These are phyloP conservation scores for Bothriochloa decipiens DNA, from an alignment of 176 grass and related monocot species.

Conservation along the genomic window DNA sequence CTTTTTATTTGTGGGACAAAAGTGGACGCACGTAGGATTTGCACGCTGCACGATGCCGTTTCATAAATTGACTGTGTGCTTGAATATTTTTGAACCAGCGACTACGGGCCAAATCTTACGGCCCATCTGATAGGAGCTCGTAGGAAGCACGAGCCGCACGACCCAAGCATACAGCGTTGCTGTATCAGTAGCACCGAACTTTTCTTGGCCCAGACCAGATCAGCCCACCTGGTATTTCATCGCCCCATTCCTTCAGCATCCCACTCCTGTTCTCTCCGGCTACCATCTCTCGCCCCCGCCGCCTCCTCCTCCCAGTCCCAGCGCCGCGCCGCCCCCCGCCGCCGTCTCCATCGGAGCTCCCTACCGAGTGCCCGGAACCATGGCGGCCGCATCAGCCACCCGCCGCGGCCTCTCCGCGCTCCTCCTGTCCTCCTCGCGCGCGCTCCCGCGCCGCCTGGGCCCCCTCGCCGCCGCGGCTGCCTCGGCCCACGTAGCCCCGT, in stretches of 20 bases:
- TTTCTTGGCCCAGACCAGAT: background rate
- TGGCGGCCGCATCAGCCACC: conserved; percentile 60
- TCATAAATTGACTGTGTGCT: too few relatives aligned
- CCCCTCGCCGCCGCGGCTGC: conserved; percentile 38
- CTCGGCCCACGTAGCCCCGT: conserved; percentile 21
- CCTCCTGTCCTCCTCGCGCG: conserved; percentile 54
- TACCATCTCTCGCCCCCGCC: background rate
- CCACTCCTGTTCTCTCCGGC: background rate
- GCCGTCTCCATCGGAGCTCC: background rate
- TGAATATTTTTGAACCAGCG: too few relatives aligned
- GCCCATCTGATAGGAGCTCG: too few relatives aligned
- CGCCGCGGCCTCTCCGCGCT: conserved; percentile 62
- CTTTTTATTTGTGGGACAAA: too few relatives aligned
- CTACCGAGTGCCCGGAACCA: conserved; percentile 20
- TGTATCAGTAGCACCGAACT: background rate
- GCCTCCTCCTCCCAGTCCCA: background rate
- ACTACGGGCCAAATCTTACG: too few relatives aligned
- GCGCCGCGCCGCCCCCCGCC: background rate
- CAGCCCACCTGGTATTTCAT: background rate
- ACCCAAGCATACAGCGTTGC: too few relatives aligned
- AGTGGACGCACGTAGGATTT: too few relatives aligned
- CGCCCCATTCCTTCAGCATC: background rate
- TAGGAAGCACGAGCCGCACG: too few relatives aligned
- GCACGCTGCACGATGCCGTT: too few relatives aligned
- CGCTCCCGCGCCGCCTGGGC: conserved; percentile 30